Evolutionary conservation across 495 filamentous ascomycete genomes (phyloP).

Genomic region (Penicillium riverlandense): DNA sequence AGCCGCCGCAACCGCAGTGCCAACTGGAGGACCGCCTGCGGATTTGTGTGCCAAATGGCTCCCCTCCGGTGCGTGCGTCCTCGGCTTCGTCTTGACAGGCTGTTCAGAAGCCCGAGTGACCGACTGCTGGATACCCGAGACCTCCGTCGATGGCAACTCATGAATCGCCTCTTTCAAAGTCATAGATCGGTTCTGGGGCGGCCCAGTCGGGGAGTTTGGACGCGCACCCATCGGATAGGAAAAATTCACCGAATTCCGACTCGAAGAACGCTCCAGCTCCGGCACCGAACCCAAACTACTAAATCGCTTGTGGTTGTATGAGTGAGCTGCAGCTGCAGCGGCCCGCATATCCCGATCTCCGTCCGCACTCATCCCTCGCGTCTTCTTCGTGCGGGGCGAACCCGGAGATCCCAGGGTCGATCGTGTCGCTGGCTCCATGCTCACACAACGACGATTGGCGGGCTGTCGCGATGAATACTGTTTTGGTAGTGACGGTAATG

Average conservation of each 20-base stretch:
- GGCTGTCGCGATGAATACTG: constrained; percentile 25
- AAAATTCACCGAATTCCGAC: constrained; percentile 72
- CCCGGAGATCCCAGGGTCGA: constrained; percentile 43
- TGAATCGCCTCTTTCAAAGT: constrained; percentile 8
- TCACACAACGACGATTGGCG: constrained; percentile 41
- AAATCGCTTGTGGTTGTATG: constrained; percentile 5
- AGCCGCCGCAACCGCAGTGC: constrained; percentile 30
- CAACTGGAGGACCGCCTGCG: constrained; percentile 26
- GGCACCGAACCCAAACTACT: constrained; percentile 29
- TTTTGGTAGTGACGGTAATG: constrained; percentile 65
- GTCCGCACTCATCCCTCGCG: constrained; percentile 41
- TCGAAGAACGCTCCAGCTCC: constrained; percentile 50
- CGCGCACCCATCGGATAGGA: constrained; percentile 67
- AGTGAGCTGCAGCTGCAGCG: constrained; percentile 9
- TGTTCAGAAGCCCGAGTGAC: constrained; percentile 40
- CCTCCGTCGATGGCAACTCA: constrained; percentile 16
- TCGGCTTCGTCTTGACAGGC: constrained; percentile 48
- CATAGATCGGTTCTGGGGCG: constrained; percentile 10
- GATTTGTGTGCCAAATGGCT: constrained; percentile 34
- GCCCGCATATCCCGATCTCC: constrained; percentile 20
- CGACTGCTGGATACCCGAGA: constrained; percentile 23
- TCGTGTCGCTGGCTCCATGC: constrained; percentile 46
- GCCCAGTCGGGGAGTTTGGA: constrained; percentile 30
- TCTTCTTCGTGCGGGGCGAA: constrained; percentile 27
- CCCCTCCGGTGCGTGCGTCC: constrained; percentile 29